Conservation (phyloP, 2,329 filamentous ascomycete species). For the Trichoderma hamatum region DNA sequence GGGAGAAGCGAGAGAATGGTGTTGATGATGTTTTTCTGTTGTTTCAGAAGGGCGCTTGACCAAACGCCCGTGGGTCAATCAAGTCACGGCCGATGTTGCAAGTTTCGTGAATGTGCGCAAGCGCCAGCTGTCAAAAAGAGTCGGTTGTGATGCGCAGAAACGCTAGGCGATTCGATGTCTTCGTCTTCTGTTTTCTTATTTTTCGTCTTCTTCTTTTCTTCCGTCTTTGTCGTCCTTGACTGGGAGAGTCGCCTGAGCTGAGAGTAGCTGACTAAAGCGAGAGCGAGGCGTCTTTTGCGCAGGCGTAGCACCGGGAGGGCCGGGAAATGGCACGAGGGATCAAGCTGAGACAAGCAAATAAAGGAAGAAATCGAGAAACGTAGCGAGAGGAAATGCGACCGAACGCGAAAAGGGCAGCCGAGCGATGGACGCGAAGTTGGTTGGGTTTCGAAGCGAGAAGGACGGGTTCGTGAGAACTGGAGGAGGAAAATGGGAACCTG, state of each 20-base stretch:
- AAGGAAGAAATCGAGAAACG: neutral
- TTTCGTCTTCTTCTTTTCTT: neutral
- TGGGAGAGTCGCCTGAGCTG: constrained; percentile 9
- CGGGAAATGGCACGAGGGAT: neutral
- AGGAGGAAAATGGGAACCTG: neutral
- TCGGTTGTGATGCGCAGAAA: neutral
- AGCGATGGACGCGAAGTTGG: constrained; percentile 25
- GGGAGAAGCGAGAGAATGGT: constrained; percentile 8
- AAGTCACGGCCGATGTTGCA: neutral
- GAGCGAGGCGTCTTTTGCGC: neutral
- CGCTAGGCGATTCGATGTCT: neutral
- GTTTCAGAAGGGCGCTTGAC: constrained; percentile 20
- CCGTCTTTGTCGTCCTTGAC: neutral
- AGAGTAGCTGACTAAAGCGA: constrained; percentile 10
- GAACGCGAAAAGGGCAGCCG: neutral
- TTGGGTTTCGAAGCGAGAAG: neutral
- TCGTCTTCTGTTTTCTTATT: neutral
- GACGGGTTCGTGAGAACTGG: neutral
- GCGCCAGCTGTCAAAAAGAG: neutral
- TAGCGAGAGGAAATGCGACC: constrained; percentile 18
- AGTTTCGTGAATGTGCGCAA: constrained; percentile 2
- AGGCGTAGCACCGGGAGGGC: neutral
- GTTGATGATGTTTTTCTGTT: neutral
- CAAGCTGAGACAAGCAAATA: neutral
- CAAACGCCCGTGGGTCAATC: constrained; percentile 11